Evolutionary conservation across 1,284 basidiomycete species (phyloP), one percentile per base, ranked within the genome.

Genomic region (Omphalotus olearius): DNA sequence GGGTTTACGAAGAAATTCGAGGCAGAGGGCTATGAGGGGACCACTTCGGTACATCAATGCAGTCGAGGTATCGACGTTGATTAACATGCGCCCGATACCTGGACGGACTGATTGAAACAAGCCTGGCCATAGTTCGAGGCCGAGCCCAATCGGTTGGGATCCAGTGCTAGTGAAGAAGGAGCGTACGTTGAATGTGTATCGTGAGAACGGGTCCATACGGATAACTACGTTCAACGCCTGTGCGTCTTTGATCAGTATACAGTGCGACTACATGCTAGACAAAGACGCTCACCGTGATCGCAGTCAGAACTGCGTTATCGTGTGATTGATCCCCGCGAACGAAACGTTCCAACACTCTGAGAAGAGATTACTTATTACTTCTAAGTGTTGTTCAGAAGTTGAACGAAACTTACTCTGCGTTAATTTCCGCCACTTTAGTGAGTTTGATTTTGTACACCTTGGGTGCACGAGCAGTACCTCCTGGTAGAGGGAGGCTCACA

Each of bases 31-130:
- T 48, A 82, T 59, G 2, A 65, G 54, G 0, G 56, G 53, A 5
- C 63, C 63, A 0, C 73, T 60, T 57, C 77, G 75, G 62, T 80
- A 85, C 78, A 85, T 82, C 1, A 77, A 69, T 1, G 78, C 82
- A 0, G 82, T 83, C 1, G 74, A 75, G 41, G 83, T 84, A 51
- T 85, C 82, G 50, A 85, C 71, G 51, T 85, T 85, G 61, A 85
- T 72, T 11, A 83, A 58, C 64, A 85, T 74, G 2, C 65, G 68
- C 1, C 73, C 73, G 3, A 78, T 66, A 0, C 74, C 78, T 4
- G 82, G 83, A 14, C 82, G 71, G 14, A 83, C 73, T 0, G 77
- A 80, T 60, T 82, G 79, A 64, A 83, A 83, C 52, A 80, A 80
- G 0, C 59, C 59, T 6, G n/a, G 36, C 54, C 54, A 55, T 2